Evolutionary conservation across 1,284 basidiomycete species (phyloP), one percentile per base, ranked within the genome.

Genomic region (Amylostereum chailletii): DNA sequence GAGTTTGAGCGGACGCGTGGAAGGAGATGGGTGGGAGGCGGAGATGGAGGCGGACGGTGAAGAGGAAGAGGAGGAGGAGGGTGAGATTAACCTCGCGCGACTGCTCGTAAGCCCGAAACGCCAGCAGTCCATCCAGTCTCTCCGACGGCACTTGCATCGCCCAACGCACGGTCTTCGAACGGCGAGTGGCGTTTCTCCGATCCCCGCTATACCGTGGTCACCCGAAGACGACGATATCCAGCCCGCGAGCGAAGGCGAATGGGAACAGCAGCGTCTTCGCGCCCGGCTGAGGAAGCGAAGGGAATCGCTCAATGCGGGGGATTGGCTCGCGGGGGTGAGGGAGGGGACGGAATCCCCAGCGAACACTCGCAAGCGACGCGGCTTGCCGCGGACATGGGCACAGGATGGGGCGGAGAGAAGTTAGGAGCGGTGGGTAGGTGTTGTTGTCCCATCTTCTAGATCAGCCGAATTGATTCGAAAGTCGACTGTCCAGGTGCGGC

Each of bases 21-120:
- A 75, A 53, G 67, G 68, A 50, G 74, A 72, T 49, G 58, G 55
- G 6, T 71, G 71, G 66, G 58, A 49, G 44, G 56, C 48, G 46
- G 55, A 59, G 64, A 49, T 60, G 26, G 54, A 63, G 44, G 57
- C 58, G 10, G 54, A 49, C 37, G 57, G 60, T 19, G 59, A 62
- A 33, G 55, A 65, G 30, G 59, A 66, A 51, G 62, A 71, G 27
- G 77, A 78, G 10, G 81, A 81, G 1, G 82, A 81, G 30, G 77
- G 71, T 6, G 83, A 85, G 54, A 68, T 86, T 36, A 75, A 83
- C 57, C 70, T 87, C 39, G 79, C 83, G 6, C 72, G 72, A 36
- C 70, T 87, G 50, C 74, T 87, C 36, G 76, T 83, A n/a, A 82
- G 79, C 7, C 73, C 85, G 9, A 83, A 81, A 59, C 70, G 85